Base-by-base conservation (phyloP, 371 early-diverging fungal genomes). In the Mucor sp. region DNA sequence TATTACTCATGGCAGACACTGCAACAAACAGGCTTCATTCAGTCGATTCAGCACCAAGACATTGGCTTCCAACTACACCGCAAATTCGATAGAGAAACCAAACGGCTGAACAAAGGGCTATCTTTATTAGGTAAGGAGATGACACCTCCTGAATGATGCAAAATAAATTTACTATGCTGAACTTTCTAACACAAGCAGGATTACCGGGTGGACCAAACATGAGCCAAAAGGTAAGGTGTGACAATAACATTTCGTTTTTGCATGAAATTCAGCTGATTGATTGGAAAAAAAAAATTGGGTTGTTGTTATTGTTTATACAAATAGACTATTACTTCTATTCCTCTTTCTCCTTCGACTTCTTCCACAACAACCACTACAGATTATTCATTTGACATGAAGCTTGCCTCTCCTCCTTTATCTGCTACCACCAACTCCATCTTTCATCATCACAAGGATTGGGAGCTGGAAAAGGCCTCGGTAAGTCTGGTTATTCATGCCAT, bases 371-470 rank as follows among this genome's bases (percentile, higher is more conserved):
- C 56, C 0, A 30, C 32, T 1, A 55, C 57, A 17, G 32, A 56
- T 56, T 15, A 32, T n/a, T 30, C 28, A 4, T 19, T 15, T 19
- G 55, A 63, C 7, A 63, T 63, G 63, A 63, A 63, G 55, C 7
- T 55, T 3, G 63, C 63, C 4, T 11, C 56, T 32, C 48, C 30
- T 23, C 32, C 32, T 19, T n/a, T 37, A 23, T 28, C 55, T 28
- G 9, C 27, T 23, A 37, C 58, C 17, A 19, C 37, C 6, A 14
- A 37, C 32, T n/a, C 58, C 3, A 58, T 58, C 12, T 57, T 41
- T 19, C 39, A 63, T 12, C 39, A 56, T 15, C 55, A 53, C 28
- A 66, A 70, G 44, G 74, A 79, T 37, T 79, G 76, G 76, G 79
- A 79, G 48, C 58, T 70, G 1, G 79, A 79, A 59, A 68, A 69